Percentiles rank a stretch among this genome's conserved stretches.
Conservation (phyloP, 2,329 filamentous ascomycete genomes). For the Pseudovirgaria hyperparasitica region DNA sequence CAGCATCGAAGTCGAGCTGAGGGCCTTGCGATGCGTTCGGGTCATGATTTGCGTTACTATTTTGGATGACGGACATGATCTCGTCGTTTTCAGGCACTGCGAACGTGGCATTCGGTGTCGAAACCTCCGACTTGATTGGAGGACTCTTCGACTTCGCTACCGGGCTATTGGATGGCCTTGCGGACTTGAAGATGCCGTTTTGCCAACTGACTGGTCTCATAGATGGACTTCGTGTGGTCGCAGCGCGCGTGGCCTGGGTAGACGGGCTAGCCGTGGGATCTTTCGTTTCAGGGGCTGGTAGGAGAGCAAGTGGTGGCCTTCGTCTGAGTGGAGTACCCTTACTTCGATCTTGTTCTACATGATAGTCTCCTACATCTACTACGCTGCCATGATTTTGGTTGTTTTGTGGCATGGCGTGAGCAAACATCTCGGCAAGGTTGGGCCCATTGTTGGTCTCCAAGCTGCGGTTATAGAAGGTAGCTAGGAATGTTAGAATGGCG, state of each 20-base stretch:
- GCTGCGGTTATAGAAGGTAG: conserved; percentile 90
- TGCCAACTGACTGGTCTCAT: conserved; percentile 11
- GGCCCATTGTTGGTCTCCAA: conserved; percentile 70
- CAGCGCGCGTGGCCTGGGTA: conserved; percentile 14
- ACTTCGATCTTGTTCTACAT: conserved; percentile 19
- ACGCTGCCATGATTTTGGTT: conserved; percentile 43
- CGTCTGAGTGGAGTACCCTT: conserved; percentile 20
- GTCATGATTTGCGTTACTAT: conserved; percentile 27
- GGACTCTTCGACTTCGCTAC: conserved; percentile 9
- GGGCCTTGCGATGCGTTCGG: conserved; percentile 18
- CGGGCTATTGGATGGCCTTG: conserved; percentile 7
- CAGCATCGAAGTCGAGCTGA: conserved; percentile 32
- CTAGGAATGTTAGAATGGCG: conserved; percentile 92
- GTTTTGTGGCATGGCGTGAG: conserved; percentile 54
- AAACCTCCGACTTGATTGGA: conserved; percentile 26
- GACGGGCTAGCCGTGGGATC: conserved; percentile 10
- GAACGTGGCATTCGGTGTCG: conserved; percentile 19
- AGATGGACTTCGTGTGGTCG: conserved; percentile 19
- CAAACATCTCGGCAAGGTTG: conserved; percentile 76
- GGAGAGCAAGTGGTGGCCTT: conserved; percentile 23
- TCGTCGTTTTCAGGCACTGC: conserved; percentile 30
- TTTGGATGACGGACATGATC: conserved; percentile 38
- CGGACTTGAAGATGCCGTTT: conserved; percentile 14
- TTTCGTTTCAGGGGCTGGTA: conserved; percentile 19
- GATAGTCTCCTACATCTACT: conserved; percentile 48